These are phyloP conservation scores for Boletus rubescentipes DNA, from an alignment of 768 basidiomycete species.

Conservation along the genomic window DNA sequence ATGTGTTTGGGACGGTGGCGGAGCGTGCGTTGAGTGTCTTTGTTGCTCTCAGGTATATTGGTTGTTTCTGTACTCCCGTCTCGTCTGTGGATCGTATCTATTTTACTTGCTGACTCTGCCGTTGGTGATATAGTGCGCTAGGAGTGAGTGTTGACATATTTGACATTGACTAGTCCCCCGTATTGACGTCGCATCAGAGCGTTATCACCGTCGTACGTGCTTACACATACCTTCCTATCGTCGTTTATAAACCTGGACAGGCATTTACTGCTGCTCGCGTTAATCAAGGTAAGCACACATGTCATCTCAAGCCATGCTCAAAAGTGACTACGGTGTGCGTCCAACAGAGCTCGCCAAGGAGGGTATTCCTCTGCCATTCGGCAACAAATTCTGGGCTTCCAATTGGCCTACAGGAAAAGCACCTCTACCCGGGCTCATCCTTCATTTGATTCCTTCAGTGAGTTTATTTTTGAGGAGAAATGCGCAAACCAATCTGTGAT, in stretches of 20 bases:
- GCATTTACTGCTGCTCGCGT: constrained; percentile 51
- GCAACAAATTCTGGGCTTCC: constrained; percentile 58
- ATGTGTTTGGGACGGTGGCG: constrained; percentile 54
- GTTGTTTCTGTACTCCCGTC: background rate
- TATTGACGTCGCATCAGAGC: constrained; percentile 15
- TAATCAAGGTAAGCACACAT: constrained; percentile 42
- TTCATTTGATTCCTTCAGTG: constrained; percentile 54
- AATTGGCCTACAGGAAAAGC: constrained; percentile 60
- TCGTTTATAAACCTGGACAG: constrained; percentile 24
- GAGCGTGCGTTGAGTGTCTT: constrained; percentile 54
- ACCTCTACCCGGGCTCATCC: constrained; percentile 51
- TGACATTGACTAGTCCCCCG: background rate
- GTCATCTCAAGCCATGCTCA: background rate
- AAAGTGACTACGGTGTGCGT: background rate
- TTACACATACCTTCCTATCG: background rate
- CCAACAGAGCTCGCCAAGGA: constrained; percentile 56
- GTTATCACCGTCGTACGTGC: constrained; percentile 32
- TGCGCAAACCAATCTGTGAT: background rate
- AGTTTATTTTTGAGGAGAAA: background rate
- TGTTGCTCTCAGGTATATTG: constrained; percentile 50
- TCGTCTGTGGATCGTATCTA: too few species aligned
- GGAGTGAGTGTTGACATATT: constrained; percentile 22
- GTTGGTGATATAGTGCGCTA: constrained; percentile 30
- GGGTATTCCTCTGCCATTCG: constrained; percentile 60
- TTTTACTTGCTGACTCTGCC: background rate